Conservation (phyloP, 805 yeast species). For the Sugiyamaella qingdaonensis region DNA sequence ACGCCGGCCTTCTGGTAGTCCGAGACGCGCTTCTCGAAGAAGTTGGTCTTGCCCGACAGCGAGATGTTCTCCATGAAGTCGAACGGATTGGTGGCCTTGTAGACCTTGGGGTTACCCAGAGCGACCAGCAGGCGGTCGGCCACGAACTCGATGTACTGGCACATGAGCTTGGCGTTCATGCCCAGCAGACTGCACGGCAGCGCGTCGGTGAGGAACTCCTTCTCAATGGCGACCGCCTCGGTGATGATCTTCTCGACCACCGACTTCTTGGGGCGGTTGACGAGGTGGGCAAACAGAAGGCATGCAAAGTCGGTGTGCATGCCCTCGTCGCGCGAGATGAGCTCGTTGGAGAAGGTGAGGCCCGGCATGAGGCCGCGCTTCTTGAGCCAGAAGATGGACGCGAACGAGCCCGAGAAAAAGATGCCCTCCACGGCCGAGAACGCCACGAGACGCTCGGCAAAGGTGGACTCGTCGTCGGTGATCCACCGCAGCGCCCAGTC, state of each 20-base stretch:
- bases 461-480: conserved; percentile 77
- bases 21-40: conserved; percentile 97
- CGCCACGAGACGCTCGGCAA: conserved; percentile 94
- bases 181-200: conserved; percentile 90
- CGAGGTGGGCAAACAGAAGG: conserved; percentile 84
- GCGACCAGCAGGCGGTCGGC: conserved; percentile 94
- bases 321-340: conserved; percentile 98
- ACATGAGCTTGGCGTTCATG: conserved; percentile 91
- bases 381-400: conserved; percentile 97
- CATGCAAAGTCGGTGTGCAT: conserved; percentile 98
- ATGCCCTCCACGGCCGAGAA: conserved; percentile 99
- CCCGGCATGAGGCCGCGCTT: conserved; percentile 99
- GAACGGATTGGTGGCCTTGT: conserved; percentile 88
- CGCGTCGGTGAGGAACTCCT: conserved; percentile 92
- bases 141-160: conserved; percentile 95
- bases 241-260: conserved; percentile 83
- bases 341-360: conserved; percentile 93
- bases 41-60: conserved; percentile 96
- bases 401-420: conserved; percentile 97
- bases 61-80: conserved; percentile 99
- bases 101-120: conserved; percentile 84
- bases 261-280: conserved; percentile 76
- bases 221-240: conserved; percentile 93
- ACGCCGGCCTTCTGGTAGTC: conserved; percentile 99
- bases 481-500: conserved; percentile 99